Evolutionary conservation across 345 rosid species (phyloP).

Genomic region (Populus simonii): DNA sequence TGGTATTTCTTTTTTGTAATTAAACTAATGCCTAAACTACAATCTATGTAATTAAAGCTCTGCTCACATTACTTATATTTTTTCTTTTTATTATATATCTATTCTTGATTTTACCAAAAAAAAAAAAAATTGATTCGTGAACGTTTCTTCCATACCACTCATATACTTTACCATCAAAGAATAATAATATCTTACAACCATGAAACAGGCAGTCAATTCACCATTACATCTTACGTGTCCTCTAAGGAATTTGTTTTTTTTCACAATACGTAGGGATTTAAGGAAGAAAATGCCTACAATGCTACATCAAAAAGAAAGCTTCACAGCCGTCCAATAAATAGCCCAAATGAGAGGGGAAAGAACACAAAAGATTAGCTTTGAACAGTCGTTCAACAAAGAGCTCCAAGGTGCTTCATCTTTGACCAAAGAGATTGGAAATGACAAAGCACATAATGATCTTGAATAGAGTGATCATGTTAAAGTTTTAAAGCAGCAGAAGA

Average conservation of each 20-base stretch:
- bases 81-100: too few relatives aligned
- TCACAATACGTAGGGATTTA: slow-evolving; percentile 13
- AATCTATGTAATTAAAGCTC: too few relatives aligned
- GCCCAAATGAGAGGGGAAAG: not conserved
- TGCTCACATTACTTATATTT: too few relatives aligned
- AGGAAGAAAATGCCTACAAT: slow-evolving; percentile 33
- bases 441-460: slow-evolving; percentile 1
- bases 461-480: not conserved
- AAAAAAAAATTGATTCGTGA: too few relatives aligned
- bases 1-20: too few relatives aligned
- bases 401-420: slow-evolving; percentile 20
- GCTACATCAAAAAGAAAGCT: slow-evolving; percentile 14
- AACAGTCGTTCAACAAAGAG: slow-evolving; percentile 14
- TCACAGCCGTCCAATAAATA: slow-evolving; percentile 7
- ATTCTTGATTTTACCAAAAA: too few relatives aligned
- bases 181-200: slow-evolving; percentile 5
- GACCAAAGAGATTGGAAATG: not conserved
- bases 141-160: too few relatives aligned
- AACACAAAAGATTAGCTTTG: not conserved
- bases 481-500: slow-evolving; percentile 39
- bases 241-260: not conserved
- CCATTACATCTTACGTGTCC: slow-evolving; percentile 1
- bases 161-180: not conserved
- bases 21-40: too few relatives aligned
- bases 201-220: slow-evolving; percentile 2